Conservation (phyloP, 768 basidiomycete species). For the Erythrobasidium yunnanense region DNA sequence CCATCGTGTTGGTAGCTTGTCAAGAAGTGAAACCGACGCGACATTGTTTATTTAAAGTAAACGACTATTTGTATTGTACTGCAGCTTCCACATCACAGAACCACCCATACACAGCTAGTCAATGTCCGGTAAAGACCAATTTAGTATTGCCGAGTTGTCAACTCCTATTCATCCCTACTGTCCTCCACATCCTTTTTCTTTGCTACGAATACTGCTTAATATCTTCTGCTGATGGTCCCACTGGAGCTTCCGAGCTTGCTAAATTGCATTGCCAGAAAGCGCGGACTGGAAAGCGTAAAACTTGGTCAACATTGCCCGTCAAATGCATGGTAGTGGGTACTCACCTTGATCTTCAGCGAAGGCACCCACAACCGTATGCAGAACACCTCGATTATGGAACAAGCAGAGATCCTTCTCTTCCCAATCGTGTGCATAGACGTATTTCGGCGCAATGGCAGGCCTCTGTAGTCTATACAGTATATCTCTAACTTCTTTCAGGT, state of each 20-base stretch:
- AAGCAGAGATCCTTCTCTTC: slow-evolving; percentile 62
- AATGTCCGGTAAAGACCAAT: no score
- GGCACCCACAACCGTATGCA: slow-evolving; percentile 68
- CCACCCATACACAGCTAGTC: no score
- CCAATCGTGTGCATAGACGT: slow-evolving; percentile 87
- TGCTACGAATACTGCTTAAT: no score
- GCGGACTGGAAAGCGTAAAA: background rate
- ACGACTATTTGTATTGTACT: no score
- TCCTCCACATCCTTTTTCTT: background rate
- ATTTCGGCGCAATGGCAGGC: slow-evolving; percentile 64
- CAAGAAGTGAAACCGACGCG: no score
- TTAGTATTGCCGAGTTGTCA: background rate
- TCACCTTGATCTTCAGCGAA: slow-evolving; percentile 55
- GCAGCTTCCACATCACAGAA: no score
- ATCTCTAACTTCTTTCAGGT: slow-evolving; percentile 60
- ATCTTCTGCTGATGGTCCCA: slow-evolving; percentile 59
- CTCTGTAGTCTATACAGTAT: slow-evolving; percentile 76
- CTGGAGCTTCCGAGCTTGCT: slow-evolving; percentile 64
- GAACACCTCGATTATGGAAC: slow-evolving; percentile 74
- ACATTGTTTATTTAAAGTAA: no score
- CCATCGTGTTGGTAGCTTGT: background rate
- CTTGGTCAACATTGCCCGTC: no score
- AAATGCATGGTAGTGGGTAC: no score
- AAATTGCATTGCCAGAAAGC: slow-evolving; percentile 54
- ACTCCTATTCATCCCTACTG: background rate